Evolutionary conservation across 1,284 basidiomycete genomes (phyloP).

Genomic region (Cryptococcus sp.): DNA sequence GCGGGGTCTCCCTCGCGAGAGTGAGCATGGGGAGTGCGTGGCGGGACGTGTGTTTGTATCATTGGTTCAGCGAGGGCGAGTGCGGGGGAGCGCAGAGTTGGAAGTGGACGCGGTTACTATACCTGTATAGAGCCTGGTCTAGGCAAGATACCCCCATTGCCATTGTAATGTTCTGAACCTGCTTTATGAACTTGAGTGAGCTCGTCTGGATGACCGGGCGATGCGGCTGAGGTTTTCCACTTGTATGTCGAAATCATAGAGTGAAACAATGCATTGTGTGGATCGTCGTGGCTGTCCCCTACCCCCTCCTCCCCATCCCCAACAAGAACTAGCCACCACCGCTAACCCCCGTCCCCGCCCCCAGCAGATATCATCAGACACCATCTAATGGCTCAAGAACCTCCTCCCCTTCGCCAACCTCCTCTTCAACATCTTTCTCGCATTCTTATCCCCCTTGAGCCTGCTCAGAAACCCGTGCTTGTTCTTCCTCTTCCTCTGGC

Average conservation of each 20-base stretch:
- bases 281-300: background rate
- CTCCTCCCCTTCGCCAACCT: conserved; percentile 61
- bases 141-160: background rate
- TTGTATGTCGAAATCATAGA: background rate
- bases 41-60: too few species aligned
- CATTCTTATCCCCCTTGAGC: conserved; percentile 59
- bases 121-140: background rate
- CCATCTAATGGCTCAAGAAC: conserved; percentile 57
- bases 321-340: background rate
- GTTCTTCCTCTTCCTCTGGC: conserved; percentile 79
- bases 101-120: too few species aligned
- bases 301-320: background rate
- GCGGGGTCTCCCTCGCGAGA: background rate
- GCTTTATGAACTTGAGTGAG: background rate
- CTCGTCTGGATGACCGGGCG: background rate
- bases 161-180: background rate
- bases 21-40: too few species aligned
- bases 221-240: background rate
- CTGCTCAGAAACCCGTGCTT: conserved; percentile 81
- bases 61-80: too few species aligned
- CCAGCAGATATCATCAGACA: background rate
- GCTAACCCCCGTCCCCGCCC: background rate
- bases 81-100: too few species aligned
- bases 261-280: background rate
- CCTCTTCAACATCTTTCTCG: conserved; percentile 57